These are phyloP conservation scores for Eimeria maxima DNA, from an alignment of 169 alveolate genomes.

Conservation along the genomic window DNA sequence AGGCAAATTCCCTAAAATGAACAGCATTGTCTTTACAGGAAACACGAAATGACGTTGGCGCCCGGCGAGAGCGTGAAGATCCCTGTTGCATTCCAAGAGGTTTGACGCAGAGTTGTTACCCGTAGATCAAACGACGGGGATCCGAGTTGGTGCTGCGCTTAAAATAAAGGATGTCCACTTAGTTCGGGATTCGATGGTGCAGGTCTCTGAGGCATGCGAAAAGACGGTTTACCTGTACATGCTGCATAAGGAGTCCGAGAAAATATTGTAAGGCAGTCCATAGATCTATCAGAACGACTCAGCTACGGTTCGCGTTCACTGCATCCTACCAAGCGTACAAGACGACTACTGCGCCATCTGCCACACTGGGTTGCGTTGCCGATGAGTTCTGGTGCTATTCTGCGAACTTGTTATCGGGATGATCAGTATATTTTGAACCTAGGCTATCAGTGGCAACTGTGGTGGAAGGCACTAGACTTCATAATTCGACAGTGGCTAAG, in stretches of 20 bases:
- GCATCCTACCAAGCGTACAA: neutral
- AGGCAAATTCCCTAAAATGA: neutral
- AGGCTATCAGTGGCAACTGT: neutral
- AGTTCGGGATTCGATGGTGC: neutral
- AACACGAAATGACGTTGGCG: constrained; percentile 61
- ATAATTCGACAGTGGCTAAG: neutral
- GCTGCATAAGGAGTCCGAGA: constrained; percentile 29
- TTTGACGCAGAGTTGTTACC: neutral
- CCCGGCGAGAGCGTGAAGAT: constrained; percentile 74
- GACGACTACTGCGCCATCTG: neutral
- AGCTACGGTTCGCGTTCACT: neutral
- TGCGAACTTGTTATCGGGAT: neutral
- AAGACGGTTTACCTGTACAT: constrained; percentile 58
- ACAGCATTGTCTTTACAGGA: constrained; percentile 10
- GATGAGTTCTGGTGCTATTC: neutral
- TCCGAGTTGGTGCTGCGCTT: neutral
- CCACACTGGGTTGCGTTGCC: neutral
- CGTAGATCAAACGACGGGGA: neutral
- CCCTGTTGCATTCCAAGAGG: constrained; percentile 72
- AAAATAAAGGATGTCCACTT: neutral
- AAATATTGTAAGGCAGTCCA: constrained; percentile 42
- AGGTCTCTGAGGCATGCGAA: constrained; percentile 68
- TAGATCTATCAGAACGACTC: no score
- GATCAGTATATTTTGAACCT: neutral
- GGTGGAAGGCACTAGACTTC: neutral